Percentiles rank a stretch among this genome's conserved stretches.
These are phyloP conservation scores for Suhomyces sp. DNA, from an alignment of 805 yeast species.

Conservation along the genomic window DNA sequence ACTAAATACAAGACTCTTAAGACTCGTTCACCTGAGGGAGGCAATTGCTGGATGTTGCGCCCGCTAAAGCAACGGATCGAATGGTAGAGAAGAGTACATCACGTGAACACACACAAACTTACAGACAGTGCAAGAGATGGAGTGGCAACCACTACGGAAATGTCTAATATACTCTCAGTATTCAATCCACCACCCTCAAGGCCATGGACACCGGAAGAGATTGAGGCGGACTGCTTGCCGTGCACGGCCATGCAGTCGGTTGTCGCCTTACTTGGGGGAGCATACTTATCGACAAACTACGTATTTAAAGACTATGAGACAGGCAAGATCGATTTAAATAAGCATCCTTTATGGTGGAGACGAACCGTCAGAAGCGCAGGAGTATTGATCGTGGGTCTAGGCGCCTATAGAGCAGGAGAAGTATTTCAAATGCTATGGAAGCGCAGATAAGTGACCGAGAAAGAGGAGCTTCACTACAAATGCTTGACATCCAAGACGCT, in stretches of 20 bases:
- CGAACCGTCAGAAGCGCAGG: conserved; percentile 52
- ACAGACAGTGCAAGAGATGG: neutral
- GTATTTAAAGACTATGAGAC: conserved; percentile 50
- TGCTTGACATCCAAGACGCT: too few species aligned
- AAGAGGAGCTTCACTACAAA: neutral
- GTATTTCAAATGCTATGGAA: conserved; percentile 26
- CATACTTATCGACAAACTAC: conserved; percentile 55
- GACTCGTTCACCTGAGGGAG: neutral
- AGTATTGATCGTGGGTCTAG: conserved; percentile 50
- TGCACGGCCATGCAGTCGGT: conserved; percentile 67
- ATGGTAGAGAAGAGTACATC: neutral
- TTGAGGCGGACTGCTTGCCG: conserved; percentile 57
- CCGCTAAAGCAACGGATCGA: neutral
- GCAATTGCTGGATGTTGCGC: neutral
- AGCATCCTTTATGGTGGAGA: conserved; percentile 63
- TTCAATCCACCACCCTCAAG: conserved; percentile 50
- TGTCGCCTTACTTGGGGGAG: conserved; percentile 58
- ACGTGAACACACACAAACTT: neutral
- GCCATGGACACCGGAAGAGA: conserved; percentile 37
- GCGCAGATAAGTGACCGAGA: neutral
- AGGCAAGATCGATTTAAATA: conserved; percentile 28
- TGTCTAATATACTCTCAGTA: conserved; percentile 52
- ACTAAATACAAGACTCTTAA: neutral
- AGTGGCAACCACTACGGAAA: conserved; percentile 2
- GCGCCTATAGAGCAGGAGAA: conserved; percentile 62